Evolutionary conservation across 164 flowering plant genomes (phyloP), one percentile per base, ranked within the genome.

Genomic region (Vitis rupestris): DNA sequence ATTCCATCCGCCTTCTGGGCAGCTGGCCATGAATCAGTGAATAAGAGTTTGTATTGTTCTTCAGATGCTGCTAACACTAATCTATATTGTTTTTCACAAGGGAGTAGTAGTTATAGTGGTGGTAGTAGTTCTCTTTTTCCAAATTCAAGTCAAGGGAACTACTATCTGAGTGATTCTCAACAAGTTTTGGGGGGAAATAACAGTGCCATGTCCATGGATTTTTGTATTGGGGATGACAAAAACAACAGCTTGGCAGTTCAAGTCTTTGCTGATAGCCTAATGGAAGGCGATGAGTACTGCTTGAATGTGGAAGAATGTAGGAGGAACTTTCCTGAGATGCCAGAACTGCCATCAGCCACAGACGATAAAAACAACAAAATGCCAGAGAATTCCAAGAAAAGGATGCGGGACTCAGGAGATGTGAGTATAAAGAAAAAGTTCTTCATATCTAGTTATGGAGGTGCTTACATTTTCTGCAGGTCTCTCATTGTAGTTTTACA

Each of bases 361-460:
- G 70, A 72, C 10, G 78, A 74, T 8, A 73, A 75, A 55, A 37
- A n/a, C 63, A 50, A 54, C 60, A 63, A 64, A 54, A 56, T 62
- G 16, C 12, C 68, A 0, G 80, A 84, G 62, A 74, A 52, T 57
- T 75, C 85, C 0, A 86, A 74, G 81, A 90, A 92, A 82, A 81
- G 86, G 72, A 13, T 83, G 37, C 79, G 80, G 11, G 70, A 12
- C 58, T 73, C 84, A 12, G 72, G 60, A 59, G 76, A 79, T 66
- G 94, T 90, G 59, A 85, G 90, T 82, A 63, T 15, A n/a, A 15
- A 7, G 50, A 37, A 1, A 14, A 59, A 1, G 7, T 50, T 16
- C 5, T 17, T n/a, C n/a, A 29, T 5, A 15, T 27, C 37, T 5
- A 12, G 5, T 60, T 37, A 19, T 9, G 11, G 13, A 19, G 44